phyloP scores from a whole-genome alignment of 495 filamentous ascomycete genomes.

The Xylaria flabelliformis region DNA sequence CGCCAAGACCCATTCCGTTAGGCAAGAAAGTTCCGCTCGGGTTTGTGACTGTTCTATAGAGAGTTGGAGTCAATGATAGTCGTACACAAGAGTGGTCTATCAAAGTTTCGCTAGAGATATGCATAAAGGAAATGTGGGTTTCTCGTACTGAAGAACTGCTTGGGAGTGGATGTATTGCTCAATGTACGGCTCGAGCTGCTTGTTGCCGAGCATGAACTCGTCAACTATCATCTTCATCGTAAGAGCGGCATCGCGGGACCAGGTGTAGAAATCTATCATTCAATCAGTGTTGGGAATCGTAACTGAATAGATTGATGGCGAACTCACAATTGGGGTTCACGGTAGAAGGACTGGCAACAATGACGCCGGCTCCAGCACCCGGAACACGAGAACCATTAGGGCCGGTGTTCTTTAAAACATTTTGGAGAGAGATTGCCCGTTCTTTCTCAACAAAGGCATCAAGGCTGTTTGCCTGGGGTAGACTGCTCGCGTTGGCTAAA shows the following conservation, averaged over 20 bases:
- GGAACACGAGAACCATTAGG: slow-evolving; percentile 51
- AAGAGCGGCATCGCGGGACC: slow-evolving; percentile 66
- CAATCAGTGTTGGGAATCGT: background rate
- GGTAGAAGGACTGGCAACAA: slow-evolving; percentile 64
- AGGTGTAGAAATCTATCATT: slow-evolving; percentile 61
- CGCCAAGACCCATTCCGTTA: slow-evolving; percentile 59
- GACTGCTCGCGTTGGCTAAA: slow-evolving; percentile 12
- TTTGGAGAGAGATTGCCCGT: slow-evolving; percentile 53
- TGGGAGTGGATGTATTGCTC: slow-evolving; percentile 62
- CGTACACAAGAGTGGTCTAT: background rate
- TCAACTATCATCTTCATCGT: slow-evolving; percentile 63
- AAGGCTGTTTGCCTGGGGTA: slow-evolving; percentile 31
- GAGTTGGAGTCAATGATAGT: background rate
- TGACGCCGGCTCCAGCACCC: slow-evolving; percentile 57
- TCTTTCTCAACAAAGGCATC: slow-evolving; percentile 45
- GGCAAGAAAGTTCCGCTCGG: slow-evolving; percentile 50
- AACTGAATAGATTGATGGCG: background rate
- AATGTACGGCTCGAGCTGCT: slow-evolving; percentile 45
- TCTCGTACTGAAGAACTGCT: slow-evolving; percentile 55
- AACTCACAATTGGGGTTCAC: slow-evolving; percentile 60
- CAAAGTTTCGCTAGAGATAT: slow-evolving; percentile 37
- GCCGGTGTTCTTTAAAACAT: slow-evolving; percentile 65
- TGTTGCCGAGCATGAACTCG: slow-evolving; percentile 46
- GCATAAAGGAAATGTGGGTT: slow-evolving; percentile 61
- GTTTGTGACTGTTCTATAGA: slow-evolving; percentile 40